Base-by-base conservation (phyloP, 495 filamentous ascomycete genomes). In the Lasiosphaeriaceae sp. region DNA sequence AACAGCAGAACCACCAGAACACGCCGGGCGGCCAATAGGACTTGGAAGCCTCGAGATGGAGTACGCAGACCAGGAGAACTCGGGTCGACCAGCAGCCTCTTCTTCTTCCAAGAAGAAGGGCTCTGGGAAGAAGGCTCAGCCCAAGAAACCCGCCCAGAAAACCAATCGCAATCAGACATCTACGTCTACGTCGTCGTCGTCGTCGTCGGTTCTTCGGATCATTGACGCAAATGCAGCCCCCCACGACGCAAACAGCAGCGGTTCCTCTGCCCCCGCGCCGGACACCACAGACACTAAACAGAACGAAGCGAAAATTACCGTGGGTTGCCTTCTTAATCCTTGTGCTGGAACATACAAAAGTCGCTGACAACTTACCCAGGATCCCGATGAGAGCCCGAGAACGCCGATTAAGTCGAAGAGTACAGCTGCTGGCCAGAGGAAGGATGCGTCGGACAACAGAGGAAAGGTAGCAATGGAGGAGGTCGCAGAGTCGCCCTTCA, bases 201-300 rank as follows among this genome's bases (percentile, higher is more conserved):
- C n/a, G n/a, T n/a, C n/a, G n/a, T n/a, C 41, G 20, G 49, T 59
- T 3, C 50, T 49, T 8, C 53, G 55, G 46, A 24, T 44, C 22
- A 45, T 63, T 59, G 63, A 61, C 60, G 31, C 21, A 21, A 61
- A 62, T 55, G 58, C 55, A 63, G 60, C 35, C 44, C 17, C 50
- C 20, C 56, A 46, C 24, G 50, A 53, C 34, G 22, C 37, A 21
- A 17, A 29, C 23, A 23, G 24, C 1, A 19, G 21, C 2, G 24
- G 24, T 7, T 11, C 24, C 7, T 11, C 47, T 4, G n/a, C 47
- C 24, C n/a, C 23, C 26, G 8, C 21, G 8, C 22, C 21, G 3
- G n/a, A 16, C 47, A 19, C 6, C 12, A 31, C 16, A 11, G 21
- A 22, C 4, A 8, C 47, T 2, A 31, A 50, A 9, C 8, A 41